Conservation (phyloP, 345 rosid genomes). For the Salix suchowensis region DNA sequence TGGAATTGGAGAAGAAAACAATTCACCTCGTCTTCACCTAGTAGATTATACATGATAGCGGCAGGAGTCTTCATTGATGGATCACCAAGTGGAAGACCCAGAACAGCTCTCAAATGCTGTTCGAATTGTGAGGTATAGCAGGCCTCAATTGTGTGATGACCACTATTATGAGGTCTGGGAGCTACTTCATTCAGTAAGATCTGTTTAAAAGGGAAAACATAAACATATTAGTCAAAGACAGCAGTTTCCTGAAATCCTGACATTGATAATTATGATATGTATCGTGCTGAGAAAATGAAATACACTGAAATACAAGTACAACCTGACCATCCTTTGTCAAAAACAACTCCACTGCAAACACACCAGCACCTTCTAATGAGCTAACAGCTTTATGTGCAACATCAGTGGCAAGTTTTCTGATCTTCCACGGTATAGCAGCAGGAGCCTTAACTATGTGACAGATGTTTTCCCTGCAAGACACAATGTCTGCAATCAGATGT, state of each 20-base stretch:
- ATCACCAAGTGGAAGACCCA: conserved; percentile 96
- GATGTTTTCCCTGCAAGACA: conserved; percentile 70
- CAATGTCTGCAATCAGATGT: conserved; percentile 7
- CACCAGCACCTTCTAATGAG: conserved; percentile 90
- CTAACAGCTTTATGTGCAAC: conserved; percentile 75
- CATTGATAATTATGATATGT: neutral
- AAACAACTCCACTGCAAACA: conserved; percentile 94
- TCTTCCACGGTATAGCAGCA: conserved; percentile 76
- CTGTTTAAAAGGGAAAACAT: conserved; percentile 29
- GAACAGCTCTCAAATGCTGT: conserved; percentile 86
- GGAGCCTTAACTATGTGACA: conserved; percentile 96
- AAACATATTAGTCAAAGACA: conserved; percentile 4
- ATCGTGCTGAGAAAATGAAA: neutral
- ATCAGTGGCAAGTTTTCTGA: conserved; percentile 71
- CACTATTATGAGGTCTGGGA: conserved; percentile 96
- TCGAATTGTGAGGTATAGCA: conserved; percentile 94
- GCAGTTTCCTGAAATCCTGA: neutral
- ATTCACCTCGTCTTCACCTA: conserved; percentile 87
- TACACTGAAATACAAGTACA: conserved; percentile 14
- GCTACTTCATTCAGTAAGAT: conserved; percentile 93
- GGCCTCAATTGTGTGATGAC: conserved; percentile 93
- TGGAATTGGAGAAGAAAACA: neutral
- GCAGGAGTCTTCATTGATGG: conserved; percentile 93
- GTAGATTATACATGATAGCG: conserved; percentile 80
- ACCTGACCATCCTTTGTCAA: conserved; percentile 81